Evolutionary conservation across 2,329 filamentous ascomycete species (phyloP), one percentile per base, ranked within the genome.

Genomic region (Aspergillus spinulosporus): DNA sequence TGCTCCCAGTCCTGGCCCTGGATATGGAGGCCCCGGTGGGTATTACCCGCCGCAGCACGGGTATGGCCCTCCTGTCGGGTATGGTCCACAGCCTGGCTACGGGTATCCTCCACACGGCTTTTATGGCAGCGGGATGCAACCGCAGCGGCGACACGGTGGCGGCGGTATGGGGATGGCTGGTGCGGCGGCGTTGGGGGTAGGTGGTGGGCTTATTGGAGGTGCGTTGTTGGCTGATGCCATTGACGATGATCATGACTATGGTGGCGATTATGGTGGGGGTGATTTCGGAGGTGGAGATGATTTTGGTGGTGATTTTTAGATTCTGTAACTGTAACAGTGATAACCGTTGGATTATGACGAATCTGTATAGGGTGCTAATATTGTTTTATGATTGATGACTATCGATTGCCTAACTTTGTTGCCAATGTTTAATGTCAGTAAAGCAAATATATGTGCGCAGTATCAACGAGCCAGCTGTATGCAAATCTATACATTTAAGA

Each of bases 191-290:
- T 77, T 96, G 43, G 92, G 92, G 76, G 73, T 90, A 3, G 92
- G 91, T 63, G 92, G 88, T 61, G 92, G 92, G 72, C 68, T 96
- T 69, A 66, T 96, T 1, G 92, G 91, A 64, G 92, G 92, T 54
- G 83, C 85, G 60, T 60, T 96, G 66, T 73, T 96, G 32, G 87
- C 81, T 2, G 80, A 88, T 67, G 86, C 87, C 1, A 79, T 92
- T 49, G 76, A 88, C 63, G 58, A 74, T 58, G 59, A 74, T 62
- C 60, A 67, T 59, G 21, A 21, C 58, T 59, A 70, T 46, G 64
- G 63, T 55, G 68, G 64, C 21, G 58, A 65, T 37, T 66, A 64
- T 15, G 59, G 50, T 9, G 21, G 21, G 4, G 49, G 52, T 52
- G 48, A 50, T 14, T 68, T 54, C 36, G 59, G 58, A 11, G 59